Base-by-base conservation (phyloP, 768 basidiomycete genomes). In the Collybiopsis confluens region DNA sequence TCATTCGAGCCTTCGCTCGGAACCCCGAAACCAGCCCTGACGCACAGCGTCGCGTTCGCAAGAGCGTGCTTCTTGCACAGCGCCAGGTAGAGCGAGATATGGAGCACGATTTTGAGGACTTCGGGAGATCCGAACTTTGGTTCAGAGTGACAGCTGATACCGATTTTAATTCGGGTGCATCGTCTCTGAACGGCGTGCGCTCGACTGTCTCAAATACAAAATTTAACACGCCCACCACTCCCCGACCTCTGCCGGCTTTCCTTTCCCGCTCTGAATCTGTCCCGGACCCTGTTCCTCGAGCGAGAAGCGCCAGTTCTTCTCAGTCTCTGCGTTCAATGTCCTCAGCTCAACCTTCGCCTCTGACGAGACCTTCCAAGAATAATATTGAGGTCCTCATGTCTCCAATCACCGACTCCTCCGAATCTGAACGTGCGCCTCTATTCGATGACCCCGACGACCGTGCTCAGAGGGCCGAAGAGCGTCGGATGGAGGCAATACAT, bases 401-500 rank as follows among this genome's bases (percentile, higher is more conserved):
- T 5, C 80, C 88, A 7, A 68, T 82, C 1, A 63, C 75, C 0
- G 83, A 83, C 24, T 56, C 68, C 5, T 70, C 79, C 1, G 77
- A 82, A 23, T 69, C 77, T n/a, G 68, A 81, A 1, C 38, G 90
- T 42, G 83, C 86, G 0, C 90, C 90, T 7, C 73, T 95, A 20
- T 94, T 95, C 57, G 82, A 87, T 59, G 88, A 91, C 60, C 85
- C 88, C 1, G 86, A 88, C 56, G 88, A 92, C 55, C 80, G 76
- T 55, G 72, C 71, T 57, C 83, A 86, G 44, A 77, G 84, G 45
- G 83, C 81, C 44, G 88, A 96, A 66, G 81, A 88, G 48, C 79
- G 88, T 59, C 78, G 92, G 36, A 97, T 98, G 83, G 92, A 94
- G 61, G 95, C 96, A 2, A 97, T 98, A 18, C 93, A 94, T 62